phyloP scores from a whole-genome alignment of 2,329 filamentous ascomycete genomes.

The Xylaria sp. region DNA sequence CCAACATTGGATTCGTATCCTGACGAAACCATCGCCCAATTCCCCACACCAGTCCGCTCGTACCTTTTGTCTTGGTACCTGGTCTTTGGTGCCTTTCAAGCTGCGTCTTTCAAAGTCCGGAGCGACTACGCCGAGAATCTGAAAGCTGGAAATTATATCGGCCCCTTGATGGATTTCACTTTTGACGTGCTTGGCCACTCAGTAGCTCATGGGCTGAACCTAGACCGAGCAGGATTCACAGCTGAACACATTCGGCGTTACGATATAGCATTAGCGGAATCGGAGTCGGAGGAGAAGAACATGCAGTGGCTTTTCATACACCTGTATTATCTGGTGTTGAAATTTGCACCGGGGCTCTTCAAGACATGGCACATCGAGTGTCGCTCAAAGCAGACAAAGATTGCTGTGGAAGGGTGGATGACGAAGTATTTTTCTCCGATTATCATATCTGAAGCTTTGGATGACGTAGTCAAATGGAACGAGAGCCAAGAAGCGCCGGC shows the following conservation, averaged over 20 bases:
- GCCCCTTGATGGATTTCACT: conserved; percentile 78
- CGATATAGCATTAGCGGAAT: conserved; percentile 62
- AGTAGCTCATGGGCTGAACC: conserved; percentile 76
- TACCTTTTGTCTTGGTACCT: conserved; percentile 92
- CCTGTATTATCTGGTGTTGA: conserved; percentile 84
- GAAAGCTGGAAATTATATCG: conserved; percentile 76
- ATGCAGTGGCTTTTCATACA: conserved; percentile 87
- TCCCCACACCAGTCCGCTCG: conserved; percentile 76
- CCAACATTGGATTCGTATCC: conserved; percentile 76
- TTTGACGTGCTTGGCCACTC: conserved; percentile 88
- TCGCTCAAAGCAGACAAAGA: conserved; percentile 81
- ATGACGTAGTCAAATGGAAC: conserved; percentile 76
- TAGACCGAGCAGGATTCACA: conserved; percentile 74
- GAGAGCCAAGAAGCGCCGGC: conserved; percentile 60
- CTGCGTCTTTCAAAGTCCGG: conserved; percentile 83
- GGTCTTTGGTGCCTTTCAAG: conserved; percentile 85
- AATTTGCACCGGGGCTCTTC: conserved; percentile 80
- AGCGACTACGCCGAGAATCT: conserved; percentile 83
- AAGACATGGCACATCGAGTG: conserved; percentile 88
- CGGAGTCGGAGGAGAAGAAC: conserved; percentile 74
- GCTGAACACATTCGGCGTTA: conserved; percentile 66
- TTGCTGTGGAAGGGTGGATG: conserved; percentile 85
- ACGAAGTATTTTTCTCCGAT: conserved; percentile 82
- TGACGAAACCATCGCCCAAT: conserved; percentile 72
- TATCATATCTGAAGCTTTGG: conserved; percentile 72